Percentiles rank a stretch among this genome's conserved stretches.
phyloP scores from a whole-genome alignment of 768 basidiomycete genomes.

The Russula foetens region DNA sequence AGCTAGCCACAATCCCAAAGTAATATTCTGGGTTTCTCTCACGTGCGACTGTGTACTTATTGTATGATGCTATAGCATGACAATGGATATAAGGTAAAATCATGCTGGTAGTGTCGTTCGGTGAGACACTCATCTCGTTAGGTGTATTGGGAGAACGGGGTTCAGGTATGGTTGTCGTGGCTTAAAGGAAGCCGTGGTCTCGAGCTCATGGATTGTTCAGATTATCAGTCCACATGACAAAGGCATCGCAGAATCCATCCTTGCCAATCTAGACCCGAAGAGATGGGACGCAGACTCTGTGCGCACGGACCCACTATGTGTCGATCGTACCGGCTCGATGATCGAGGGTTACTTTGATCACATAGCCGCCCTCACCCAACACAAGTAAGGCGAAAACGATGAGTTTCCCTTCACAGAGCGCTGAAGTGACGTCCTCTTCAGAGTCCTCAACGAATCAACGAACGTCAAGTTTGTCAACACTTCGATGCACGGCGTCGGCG shows the following conservation, averaged over 20 bases:
- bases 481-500: slow-evolving; percentile 85
- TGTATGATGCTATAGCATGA: slow-evolving; percentile 45
- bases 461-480: slow-evolving; percentile 70
- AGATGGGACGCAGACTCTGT: slow-evolving; percentile 35
- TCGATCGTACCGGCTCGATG: slow-evolving; percentile 54
- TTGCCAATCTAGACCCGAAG: slow-evolving; percentile 47
- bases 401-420: neutral
- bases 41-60: neutral
- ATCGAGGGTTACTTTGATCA: slow-evolving; percentile 48
- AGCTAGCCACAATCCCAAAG: slow-evolving; percentile 90
- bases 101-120: neutral
- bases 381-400: slow-evolving; percentile 8
- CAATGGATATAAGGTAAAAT: slow-evolving; percentile 75
- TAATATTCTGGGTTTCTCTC: slow-evolving; percentile 24
- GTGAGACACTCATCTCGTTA: slow-evolving; percentile 23
- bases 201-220: slow-evolving; percentile 31
- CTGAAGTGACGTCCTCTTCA: slow-evolving; percentile 13
- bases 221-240: slow-evolving; percentile 80
- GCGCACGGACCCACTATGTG: slow-evolving; percentile 35
- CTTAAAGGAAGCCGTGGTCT: neutral
- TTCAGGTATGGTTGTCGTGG: slow-evolving; percentile 45
- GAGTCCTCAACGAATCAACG: slow-evolving; percentile 31
- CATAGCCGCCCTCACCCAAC: slow-evolving; percentile 24
- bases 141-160: slow-evolving; percentile 89
- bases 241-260: slow-evolving; percentile 64